Percentiles rank a stretch among this genome's conserved stretches.
Evolutionary conservation across 805 yeast species (phyloP).

Genomic region (Yamadazyma ubonensis): DNA sequence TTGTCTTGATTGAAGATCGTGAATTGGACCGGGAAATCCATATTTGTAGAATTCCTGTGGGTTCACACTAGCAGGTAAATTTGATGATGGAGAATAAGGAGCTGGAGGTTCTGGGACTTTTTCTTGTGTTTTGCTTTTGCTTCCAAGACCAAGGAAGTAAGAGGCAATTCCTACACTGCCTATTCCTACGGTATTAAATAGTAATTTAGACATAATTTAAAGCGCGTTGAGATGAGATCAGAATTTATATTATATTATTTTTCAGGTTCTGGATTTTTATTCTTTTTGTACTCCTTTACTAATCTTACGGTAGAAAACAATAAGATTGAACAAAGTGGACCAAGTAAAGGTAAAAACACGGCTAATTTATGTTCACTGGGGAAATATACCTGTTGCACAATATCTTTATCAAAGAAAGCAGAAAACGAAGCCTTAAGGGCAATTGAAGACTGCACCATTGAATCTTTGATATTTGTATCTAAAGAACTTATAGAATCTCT

Average conservation of each 20-base stretch:
- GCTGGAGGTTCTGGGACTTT: conserved; percentile 3
- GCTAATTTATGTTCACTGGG: conserved; percentile 97
- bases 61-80: conserved; percentile 42
- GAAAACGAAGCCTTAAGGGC: conserved; percentile 61
- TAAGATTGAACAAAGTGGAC: conserved; percentile 75
- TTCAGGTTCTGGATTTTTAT: too few species aligned
- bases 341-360: conserved; percentile 84
- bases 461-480: conserved; percentile 28
- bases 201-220: conserved; percentile 31
- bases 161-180: conserved; percentile 41
- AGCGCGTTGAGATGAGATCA: not conserved
- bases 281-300: conserved; percentile 11
- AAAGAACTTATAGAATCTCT: conserved; percentile 35
- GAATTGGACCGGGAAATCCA: conserved; percentile 95
- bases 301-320: conserved; percentile 48
- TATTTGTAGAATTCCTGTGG: conserved; percentile 85
- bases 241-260: too few species aligned
- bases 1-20: conserved; percentile 68
- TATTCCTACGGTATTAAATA: conserved; percentile 28
- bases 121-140: conserved; percentile 2
- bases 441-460: conserved; percentile 43
- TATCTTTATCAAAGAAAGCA: conserved; percentile 90
- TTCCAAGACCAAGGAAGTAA: conserved; percentile 35
- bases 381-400: conserved; percentile 93
- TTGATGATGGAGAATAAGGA: conserved; percentile 18